phyloP scores from a whole-genome alignment of 306 rosid genomes.

The Trichosanthes truncata region DNA sequence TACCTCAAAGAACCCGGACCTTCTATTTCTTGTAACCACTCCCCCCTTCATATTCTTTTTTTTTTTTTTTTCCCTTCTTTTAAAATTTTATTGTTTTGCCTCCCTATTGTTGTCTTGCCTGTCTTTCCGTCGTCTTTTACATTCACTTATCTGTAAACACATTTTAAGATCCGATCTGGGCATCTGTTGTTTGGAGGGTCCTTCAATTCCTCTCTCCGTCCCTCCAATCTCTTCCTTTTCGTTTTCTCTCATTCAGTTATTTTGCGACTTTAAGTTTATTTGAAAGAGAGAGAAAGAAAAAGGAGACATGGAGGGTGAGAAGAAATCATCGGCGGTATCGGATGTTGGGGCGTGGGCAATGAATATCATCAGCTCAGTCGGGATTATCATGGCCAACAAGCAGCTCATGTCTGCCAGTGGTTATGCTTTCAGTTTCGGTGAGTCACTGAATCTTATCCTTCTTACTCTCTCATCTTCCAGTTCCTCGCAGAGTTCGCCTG shows the following conservation, averaged over 20 bases:
- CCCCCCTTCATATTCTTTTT: neutral
- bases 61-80: neutral
- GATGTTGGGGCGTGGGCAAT: conserved; percentile 88
- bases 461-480: conserved; percentile 8
- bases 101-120: neutral
- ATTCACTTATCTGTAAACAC: conserved; percentile 3
- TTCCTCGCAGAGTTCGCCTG: neutral
- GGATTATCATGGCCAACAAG: conserved; percentile 86
- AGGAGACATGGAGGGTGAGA: conserved; percentile 47
- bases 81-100: neutral
- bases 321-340: conserved; percentile 55
- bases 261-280: neutral
- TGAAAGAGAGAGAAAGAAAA: neutral
- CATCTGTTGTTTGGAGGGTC: conserved; percentile 1
- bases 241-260: neutral
- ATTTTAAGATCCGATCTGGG: conserved; percentile 14
- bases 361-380: conserved; percentile 84
- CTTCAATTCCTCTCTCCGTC: neutral
- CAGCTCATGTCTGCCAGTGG: conserved; percentile 80
- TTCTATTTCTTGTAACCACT: too few species aligned
- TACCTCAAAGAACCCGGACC: neutral
- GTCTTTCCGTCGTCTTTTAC: neutral
- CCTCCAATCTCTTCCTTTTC: neutral
- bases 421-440: conserved; percentile 67
- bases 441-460: conserved; percentile 2